Conservation (phyloP, 106 monocot species). For the Chionographis japonica region DNA sequence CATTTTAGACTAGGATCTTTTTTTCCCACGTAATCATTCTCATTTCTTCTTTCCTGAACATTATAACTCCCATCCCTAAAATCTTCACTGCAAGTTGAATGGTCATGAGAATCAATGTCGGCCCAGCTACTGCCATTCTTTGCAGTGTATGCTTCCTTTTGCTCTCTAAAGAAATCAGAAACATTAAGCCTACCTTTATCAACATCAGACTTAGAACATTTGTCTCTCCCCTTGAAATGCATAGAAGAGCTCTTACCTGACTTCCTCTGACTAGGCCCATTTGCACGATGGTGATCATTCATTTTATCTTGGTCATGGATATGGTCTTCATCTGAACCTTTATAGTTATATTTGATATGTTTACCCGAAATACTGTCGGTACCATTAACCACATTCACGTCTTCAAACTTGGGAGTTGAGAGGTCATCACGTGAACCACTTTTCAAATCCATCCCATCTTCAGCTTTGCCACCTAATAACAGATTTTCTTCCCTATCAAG, state of each 20-base stretch:
- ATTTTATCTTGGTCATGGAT: constrained; percentile 10
- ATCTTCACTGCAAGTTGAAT: constrained; percentile 11
- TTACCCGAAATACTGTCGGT: constrained; percentile 8
- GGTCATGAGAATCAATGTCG: constrained; percentile 9
- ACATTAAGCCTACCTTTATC: constrained; percentile 1
- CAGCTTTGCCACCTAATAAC: constrained; percentile 12
- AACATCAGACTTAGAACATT: background rate
- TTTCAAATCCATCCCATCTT: constrained; percentile 16
- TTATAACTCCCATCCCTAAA: constrained; percentile 18
- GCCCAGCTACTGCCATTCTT: constrained; percentile 2
- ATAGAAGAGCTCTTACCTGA: constrained; percentile 26
- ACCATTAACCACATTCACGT: constrained; percentile 5
- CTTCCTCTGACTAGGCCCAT: constrained; percentile 15
- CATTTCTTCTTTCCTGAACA: background rate
- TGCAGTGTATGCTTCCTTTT: constrained; percentile 1
- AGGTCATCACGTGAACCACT: constrained; percentile 14
- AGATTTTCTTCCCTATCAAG: constrained; percentile 8
- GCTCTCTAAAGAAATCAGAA: constrained; percentile 12
- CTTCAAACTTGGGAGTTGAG: constrained; percentile 18
- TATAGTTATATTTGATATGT: constrained; percentile 10
- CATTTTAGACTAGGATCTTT: background rate
- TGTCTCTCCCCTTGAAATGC: constrained; percentile 9
- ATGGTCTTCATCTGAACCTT: constrained; percentile 3
- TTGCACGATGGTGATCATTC: constrained; percentile 4
- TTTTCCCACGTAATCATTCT: background rate